Conservation (phyloP, 257 asterid species). For the Verbascum thapsus region DNA sequence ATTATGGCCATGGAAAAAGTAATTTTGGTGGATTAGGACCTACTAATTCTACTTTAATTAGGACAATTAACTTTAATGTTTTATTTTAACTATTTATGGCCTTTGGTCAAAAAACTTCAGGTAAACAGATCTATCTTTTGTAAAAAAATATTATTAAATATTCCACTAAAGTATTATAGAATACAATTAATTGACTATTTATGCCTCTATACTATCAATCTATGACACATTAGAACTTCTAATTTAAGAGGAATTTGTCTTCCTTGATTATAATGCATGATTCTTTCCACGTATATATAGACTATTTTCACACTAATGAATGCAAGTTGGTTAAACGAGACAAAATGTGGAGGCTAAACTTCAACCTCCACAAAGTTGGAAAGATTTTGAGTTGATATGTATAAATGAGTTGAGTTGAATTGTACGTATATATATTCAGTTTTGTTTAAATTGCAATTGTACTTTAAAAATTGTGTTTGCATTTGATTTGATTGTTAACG, state of each 20-base stretch:
- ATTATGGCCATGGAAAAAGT: constrained; percentile 37
- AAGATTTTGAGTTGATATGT: no score
- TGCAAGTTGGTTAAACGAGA: constrained; percentile 1
- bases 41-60: constrained; percentile 40
- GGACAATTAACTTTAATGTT: constrained; percentile 34
- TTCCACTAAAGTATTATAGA: neutral
- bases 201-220: neutral
- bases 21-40: constrained; percentile 42
- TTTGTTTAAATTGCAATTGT: no score
- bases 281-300: constrained; percentile 1
- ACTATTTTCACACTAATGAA: neutral
- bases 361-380: no score
- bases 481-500: no score
- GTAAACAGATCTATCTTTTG: constrained; percentile 40
- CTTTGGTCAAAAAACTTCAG: constrained; percentile 50
- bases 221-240: constrained; percentile 4
- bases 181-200: constrained; percentile 24
- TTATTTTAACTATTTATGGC: constrained; percentile 35
- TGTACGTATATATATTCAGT: no score
- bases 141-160: constrained; percentile 11
- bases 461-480: no score
- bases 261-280: neutral
- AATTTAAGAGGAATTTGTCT: constrained; percentile 18
- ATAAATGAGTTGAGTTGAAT: no score
- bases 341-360: neutral